phyloP scores from a whole-genome alignment of 768 basidiomycete genomes.

The Boletus vinaceobasis region DNA sequence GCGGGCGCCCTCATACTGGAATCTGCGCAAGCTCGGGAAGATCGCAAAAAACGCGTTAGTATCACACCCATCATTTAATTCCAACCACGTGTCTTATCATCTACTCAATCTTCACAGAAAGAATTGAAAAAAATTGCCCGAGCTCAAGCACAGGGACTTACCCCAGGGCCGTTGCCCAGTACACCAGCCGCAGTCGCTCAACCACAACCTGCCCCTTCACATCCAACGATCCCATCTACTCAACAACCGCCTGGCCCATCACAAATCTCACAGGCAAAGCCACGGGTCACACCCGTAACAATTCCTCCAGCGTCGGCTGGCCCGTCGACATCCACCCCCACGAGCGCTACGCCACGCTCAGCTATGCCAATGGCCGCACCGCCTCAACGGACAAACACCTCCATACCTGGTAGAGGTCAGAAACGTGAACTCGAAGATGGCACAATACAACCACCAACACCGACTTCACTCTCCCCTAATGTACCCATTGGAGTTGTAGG shows the following conservation, averaged over 20 bases:
- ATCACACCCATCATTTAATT: slow-evolving; percentile 1
- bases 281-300: slow-evolving; percentile 30
- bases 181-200: slow-evolving; percentile 32
- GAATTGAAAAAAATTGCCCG: slow-evolving; percentile 70
- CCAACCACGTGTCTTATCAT: slow-evolving; percentile 12
- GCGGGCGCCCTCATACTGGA: slow-evolving; percentile 56
- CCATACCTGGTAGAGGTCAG: slow-evolving; percentile 27
- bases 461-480: slow-evolving; percentile 22
- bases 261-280: slow-evolving; percentile 21
- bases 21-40: slow-evolving; percentile 72
- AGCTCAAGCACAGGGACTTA: slow-evolving; percentile 38
- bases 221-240: slow-evolving; percentile 20
- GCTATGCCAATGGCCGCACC: slow-evolving; percentile 24
- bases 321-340: slow-evolving; percentile 32
- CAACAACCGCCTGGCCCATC: slow-evolving; percentile 22
- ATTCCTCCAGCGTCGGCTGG: slow-evolving; percentile 29
- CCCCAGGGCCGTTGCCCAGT: slow-evolving; percentile 18
- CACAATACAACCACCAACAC: slow-evolving; percentile 19
- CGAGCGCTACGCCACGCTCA: slow-evolving; percentile 30
- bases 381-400: slow-evolving; percentile 20
- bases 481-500: slow-evolving; percentile 36
- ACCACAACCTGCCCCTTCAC: slow-evolving; percentile 29
- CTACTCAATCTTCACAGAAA: slow-evolving; percentile 43
- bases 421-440: slow-evolving; percentile 33
- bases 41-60: slow-evolving; percentile 73